These are phyloP conservation scores for Polychytrium aggregatum DNA, from an alignment of 192 early-diverging fungal species.

Conservation along the genomic window DNA sequence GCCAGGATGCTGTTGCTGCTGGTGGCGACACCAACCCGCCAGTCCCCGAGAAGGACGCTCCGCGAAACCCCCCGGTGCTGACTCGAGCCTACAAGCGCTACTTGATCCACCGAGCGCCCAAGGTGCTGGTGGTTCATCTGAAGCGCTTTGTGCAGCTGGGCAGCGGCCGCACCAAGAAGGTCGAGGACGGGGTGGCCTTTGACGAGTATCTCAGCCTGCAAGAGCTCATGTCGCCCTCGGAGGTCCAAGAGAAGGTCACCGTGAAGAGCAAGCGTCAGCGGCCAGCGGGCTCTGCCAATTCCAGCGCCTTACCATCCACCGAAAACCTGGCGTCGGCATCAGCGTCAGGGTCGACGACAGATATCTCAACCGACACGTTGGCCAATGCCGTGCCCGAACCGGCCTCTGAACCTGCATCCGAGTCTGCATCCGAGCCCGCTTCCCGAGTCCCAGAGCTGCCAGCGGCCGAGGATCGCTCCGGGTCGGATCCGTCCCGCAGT, in stretches of 20 bases:
- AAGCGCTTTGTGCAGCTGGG: slow-evolving; percentile 31
- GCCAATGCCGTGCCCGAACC: no score
- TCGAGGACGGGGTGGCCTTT: slow-evolving; percentile 26
- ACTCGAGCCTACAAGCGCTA: slow-evolving; percentile 30
- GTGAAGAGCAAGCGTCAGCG: slow-evolving; percentile 1
- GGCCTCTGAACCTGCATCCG: no score
- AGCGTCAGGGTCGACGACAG: background rate
- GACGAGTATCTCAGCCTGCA: slow-evolving; percentile 23
- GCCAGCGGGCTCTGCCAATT: background rate
- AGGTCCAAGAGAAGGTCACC: slow-evolving; percentile 8
- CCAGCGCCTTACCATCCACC: background rate
- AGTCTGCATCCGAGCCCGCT: no score
- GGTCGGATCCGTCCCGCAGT: no score
- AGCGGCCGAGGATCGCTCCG: no score
- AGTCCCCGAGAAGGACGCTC: background rate
- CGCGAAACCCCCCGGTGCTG: slow-evolving; percentile 1
- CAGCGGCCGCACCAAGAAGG: slow-evolving; percentile 17
- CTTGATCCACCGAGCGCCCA: slow-evolving; percentile 24
- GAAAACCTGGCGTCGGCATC: background rate
- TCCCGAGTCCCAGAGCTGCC: no score
- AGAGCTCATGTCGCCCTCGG: slow-evolving; percentile 17
- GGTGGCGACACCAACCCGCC: background rate
- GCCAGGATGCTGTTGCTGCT: background rate
- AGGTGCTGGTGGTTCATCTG: slow-evolving; percentile 28
- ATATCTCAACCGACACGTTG: no score